Evolutionary conservation across 1,284 basidiomycete genomes (phyloP).

Genomic region (Kalmanozyma brasiliensis): DNA sequence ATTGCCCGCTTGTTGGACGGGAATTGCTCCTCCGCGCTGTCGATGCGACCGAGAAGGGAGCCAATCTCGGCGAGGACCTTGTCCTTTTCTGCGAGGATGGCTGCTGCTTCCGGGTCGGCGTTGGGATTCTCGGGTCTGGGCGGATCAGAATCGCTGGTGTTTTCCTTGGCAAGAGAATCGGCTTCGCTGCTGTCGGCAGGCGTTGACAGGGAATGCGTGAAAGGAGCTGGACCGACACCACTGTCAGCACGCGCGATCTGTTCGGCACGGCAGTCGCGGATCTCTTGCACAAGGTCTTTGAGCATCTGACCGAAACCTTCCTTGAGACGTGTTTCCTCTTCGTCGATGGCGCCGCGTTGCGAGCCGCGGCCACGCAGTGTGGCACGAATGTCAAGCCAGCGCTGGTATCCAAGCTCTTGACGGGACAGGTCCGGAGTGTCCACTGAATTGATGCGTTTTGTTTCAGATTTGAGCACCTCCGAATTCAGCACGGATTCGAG

Average conservation of each 20-base stretch:
- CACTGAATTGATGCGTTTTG: constrained; percentile 68
- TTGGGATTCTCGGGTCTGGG: constrained; percentile 14
- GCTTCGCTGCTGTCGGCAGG: constrained; percentile 68
- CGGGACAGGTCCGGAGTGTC: constrained; percentile 60
- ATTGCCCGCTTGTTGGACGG: constrained; percentile 57
- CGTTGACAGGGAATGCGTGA: constrained; percentile 8
- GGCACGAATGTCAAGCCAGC: constrained; percentile 91
- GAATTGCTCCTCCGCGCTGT: constrained; percentile 63
- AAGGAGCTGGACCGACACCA: neutral
- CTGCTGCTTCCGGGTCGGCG: constrained; percentile 11
- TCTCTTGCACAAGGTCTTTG: constrained; percentile 83
- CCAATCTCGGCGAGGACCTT: constrained; percentile 48
- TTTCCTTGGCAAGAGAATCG: constrained; percentile 6
- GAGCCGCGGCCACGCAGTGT: constrained; percentile 75
- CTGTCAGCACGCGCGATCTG: constrained; percentile 63
- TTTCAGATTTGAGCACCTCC: constrained; percentile 66
- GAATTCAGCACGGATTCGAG: constrained; percentile 65
- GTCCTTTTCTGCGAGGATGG: constrained; percentile 25
- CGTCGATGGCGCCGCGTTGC: constrained; percentile 75
- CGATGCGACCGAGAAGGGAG: constrained; percentile 55
- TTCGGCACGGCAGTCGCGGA: constrained; percentile 77
- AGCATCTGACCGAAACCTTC: constrained; percentile 83
- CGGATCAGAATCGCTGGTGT: constrained; percentile 7
- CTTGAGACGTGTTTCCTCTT: constrained; percentile 83
- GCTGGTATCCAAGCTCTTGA: constrained; percentile 69